phyloP scores from a whole-genome alignment of 495 filamentous ascomycete genomes.

The Aspergillus panamensis region DNA sequence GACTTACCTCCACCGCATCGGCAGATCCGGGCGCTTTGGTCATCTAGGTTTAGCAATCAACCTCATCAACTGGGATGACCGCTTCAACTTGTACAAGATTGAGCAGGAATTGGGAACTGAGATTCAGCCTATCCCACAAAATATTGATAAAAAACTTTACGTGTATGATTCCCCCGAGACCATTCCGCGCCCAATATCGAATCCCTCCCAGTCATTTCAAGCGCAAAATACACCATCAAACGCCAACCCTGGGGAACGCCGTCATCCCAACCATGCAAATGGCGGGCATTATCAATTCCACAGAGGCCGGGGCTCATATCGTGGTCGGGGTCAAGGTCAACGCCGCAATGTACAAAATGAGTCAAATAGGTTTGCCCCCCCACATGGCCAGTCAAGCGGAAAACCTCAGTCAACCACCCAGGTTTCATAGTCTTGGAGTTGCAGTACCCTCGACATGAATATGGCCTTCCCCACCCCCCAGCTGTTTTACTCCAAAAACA shows the following conservation, averaged over 20 bases:
- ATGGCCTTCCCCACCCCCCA: neutral
- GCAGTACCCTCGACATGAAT: neutral
- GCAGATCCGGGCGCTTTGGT: conserved; percentile 93
- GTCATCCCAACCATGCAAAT: conserved; percentile 36
- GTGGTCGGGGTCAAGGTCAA: conserved; percentile 45
- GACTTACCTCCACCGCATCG: conserved; percentile 98
- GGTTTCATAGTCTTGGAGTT: conserved; percentile 20
- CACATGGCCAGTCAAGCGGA: conserved; percentile 28
- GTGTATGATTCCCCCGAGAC: conserved; percentile 95
- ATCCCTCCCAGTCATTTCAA: conserved; percentile 33
- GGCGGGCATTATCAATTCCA: conserved; percentile 37
- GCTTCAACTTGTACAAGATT: conserved; percentile 98
- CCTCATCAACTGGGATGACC: conserved; percentile 98
- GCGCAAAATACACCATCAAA: conserved; percentile 22
- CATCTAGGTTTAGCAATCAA: conserved; percentile 98
- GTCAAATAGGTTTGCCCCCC: conserved; percentile 26
- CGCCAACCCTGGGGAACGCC: conserved; percentile 33
- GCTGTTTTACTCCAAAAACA: neutral
- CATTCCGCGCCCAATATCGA: conserved; percentile 76
- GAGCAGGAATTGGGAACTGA: conserved; percentile 96
- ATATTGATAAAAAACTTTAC: conserved; percentile 97
- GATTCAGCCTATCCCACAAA: conserved; percentile 89
- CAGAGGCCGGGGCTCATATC: conserved; percentile 41
- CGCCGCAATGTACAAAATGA: conserved; percentile 40
- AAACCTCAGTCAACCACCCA: conserved; percentile 38